These are phyloP conservation scores for Xylariales sp. DNA, from an alignment of 2,329 filamentous ascomycete species.

Conservation along the genomic window DNA sequence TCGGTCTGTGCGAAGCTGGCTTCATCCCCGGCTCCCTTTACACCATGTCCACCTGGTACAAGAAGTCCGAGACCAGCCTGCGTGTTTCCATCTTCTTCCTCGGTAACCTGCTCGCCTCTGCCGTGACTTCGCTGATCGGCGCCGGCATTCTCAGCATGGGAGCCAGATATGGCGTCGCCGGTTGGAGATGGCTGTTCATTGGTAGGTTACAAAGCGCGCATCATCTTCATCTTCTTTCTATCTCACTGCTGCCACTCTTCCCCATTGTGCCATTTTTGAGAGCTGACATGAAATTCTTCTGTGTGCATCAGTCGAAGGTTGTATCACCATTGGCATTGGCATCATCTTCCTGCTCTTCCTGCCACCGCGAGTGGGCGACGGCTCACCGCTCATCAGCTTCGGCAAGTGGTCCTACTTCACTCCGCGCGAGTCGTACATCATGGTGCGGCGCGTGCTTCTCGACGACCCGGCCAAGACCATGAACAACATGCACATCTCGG, in stretches of 20 bases:
- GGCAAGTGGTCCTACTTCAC: conserved; percentile 37
- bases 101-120: conserved; percentile 48
- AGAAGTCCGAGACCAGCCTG: conserved; percentile 37
- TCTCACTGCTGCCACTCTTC: too few species aligned
- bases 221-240: too few species aligned
- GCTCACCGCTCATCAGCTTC: conserved; percentile 26
- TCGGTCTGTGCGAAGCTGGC: conserved; percentile 45
- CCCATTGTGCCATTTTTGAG: too few species aligned
- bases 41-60: conserved; percentile 48
- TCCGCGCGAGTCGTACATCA: conserved; percentile 35
- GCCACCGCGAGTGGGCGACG: conserved; percentile 30
- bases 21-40: conserved; percentile 49
- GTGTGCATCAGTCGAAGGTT: conserved; percentile 23
- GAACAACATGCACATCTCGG: conserved; percentile 29
- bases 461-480: conserved; percentile 36
- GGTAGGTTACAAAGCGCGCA: background rate
- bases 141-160: conserved; percentile 40
- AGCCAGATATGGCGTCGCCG: background rate
- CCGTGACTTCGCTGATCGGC: conserved; percentile 42
- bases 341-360: conserved; percentile 34
- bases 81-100: conserved; percentile 48
- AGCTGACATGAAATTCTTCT: too few species aligned
- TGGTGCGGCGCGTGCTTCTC: conserved; percentile 33
- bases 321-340: conserved; percentile 23
- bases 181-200: conserved; percentile 3